Evolutionary conservation across 352 stramenopile genomes (phyloP).

Genomic region (Pythium monospermum): DNA sequence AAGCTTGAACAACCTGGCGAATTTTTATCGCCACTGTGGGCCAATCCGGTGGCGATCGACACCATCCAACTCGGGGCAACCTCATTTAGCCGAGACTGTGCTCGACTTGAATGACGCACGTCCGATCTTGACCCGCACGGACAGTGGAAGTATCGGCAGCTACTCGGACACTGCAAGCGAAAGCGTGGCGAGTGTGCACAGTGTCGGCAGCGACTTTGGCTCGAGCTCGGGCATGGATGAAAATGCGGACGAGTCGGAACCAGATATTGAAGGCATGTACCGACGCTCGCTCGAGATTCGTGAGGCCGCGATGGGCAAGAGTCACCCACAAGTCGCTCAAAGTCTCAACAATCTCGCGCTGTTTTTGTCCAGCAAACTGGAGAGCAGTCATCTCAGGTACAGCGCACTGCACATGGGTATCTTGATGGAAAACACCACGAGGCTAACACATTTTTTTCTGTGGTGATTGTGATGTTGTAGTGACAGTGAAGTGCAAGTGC

Average conservation of each 20-base stretch:
- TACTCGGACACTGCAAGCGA: conserved; percentile 14
- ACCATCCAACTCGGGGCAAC: conserved; percentile 1
- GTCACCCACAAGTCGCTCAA: conserved; percentile 73
- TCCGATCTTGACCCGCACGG: conserved; percentile 7
- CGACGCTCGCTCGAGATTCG: conserved; percentile 71
- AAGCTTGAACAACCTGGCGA: conserved; percentile 79
- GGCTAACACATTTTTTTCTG: too few relatives aligned
- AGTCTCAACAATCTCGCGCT: conserved; percentile 79
- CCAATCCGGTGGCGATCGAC: conserved; percentile 17
- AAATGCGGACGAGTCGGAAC: conserved; percentile 12
- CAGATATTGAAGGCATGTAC: conserved; percentile 74
- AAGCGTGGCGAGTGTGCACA: conserved; percentile 10
- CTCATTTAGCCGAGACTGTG: conserved; percentile 12
- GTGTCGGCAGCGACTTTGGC: conserved; percentile 12
- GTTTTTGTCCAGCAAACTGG: conserved; percentile 62
- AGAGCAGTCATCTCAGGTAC: conserved; percentile 52
- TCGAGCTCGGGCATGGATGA: conserved; percentile 7
- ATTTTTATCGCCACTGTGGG: conserved; percentile 79
- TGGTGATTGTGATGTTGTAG: too few relatives aligned
- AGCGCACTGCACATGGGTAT: not conserved
- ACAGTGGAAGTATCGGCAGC: conserved; percentile 10
- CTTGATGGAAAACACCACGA: not conserved
- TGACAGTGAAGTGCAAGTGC: conserved; percentile 25
- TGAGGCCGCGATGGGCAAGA: conserved; percentile 52
- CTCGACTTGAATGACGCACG: conserved; percentile 17